phyloP scores from a whole-genome alignment of 140 eudicot species.

The Bidens hawaiensis region DNA sequence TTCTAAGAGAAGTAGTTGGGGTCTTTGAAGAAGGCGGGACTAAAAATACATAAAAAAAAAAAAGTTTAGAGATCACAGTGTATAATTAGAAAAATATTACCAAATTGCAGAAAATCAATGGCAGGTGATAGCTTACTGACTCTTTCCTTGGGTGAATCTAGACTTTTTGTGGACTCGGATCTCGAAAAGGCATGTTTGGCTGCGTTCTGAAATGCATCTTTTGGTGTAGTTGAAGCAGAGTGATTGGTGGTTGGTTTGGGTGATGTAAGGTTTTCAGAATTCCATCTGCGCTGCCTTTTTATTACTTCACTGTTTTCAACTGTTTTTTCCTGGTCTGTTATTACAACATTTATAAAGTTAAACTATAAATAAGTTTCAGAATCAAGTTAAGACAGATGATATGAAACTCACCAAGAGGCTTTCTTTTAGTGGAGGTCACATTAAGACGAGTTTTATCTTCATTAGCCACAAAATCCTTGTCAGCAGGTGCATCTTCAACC shows the following conservation, averaged over 20 bases:
- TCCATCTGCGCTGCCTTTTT: conserved; percentile 81
- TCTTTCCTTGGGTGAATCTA: conserved; percentile 70
- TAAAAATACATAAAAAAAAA: conserved; percentile 27
- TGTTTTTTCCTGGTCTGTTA: conserved; percentile 49
- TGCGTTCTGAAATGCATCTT: conserved; percentile 36
- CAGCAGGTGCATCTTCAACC: conserved; percentile 35
- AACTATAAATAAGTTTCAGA: conserved; percentile 4
- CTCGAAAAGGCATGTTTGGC: conserved; percentile 42
- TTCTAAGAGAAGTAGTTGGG: conserved; percentile 69
- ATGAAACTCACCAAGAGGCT: conserved; percentile 48
- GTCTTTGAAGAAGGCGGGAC: conserved; percentile 79
- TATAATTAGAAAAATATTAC: neutral
- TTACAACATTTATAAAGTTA: neutral
- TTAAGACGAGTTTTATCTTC: conserved; percentile 30
- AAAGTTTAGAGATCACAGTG: neutral
- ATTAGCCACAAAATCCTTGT: conserved; percentile 4
- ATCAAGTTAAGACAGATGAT: neutral
- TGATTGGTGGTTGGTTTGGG: conserved; percentile 37
- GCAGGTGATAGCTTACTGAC: conserved; percentile 44
- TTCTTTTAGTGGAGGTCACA: conserved; percentile 46
- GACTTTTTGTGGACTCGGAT: conserved; percentile 42
- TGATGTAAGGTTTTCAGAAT: conserved; percentile 48
- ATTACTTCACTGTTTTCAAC: conserved; percentile 37
- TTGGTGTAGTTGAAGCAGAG: conserved; percentile 43
- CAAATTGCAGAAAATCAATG: neutral